These are phyloP conservation scores for Apiosordaria backusii DNA, from an alignment of 495 filamentous ascomycete genomes.

Conservation along the genomic window DNA sequence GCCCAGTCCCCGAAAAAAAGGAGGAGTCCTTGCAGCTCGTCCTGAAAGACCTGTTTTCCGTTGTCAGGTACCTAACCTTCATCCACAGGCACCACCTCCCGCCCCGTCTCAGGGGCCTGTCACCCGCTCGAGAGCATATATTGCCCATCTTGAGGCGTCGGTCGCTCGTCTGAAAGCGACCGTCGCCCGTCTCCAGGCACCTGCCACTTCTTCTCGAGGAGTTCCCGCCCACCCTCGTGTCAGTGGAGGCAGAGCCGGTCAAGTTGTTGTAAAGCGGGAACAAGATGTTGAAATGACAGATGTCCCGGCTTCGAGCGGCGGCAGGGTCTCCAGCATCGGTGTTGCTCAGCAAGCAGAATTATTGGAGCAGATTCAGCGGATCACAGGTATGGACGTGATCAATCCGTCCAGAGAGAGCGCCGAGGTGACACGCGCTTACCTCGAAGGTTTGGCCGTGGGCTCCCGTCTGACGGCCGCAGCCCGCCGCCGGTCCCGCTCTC, in stretches of 20 bases:
- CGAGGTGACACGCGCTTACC: slow-evolving; percentile 27
- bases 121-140: not conserved
- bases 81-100: not conserved
- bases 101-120: not conserved
- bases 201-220: not conserved
- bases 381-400: slow-evolving; percentile 12
- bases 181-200: not conserved
- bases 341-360: slow-evolving; percentile 1
- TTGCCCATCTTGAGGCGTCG: not conserved
- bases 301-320: not conserved
- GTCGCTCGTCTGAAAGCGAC: not conserved
- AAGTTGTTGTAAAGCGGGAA: not conserved
- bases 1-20: not conserved
- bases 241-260: not conserved
- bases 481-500: slow-evolving; percentile 18
- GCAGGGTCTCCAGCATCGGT: not conserved
- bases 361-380: slow-evolving; percentile 8
- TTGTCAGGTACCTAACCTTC: not conserved
- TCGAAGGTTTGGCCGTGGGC: slow-evolving; percentile 33
- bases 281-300: not conserved
- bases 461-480: slow-evolving; percentile 11
- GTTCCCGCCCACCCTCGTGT: no score
- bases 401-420: slow-evolving; percentile 2
- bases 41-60: no score
- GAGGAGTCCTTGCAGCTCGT: not conserved